Base-by-base conservation (phyloP, 805 yeast genomes). In the Wickerhamiella brachini region DNA sequence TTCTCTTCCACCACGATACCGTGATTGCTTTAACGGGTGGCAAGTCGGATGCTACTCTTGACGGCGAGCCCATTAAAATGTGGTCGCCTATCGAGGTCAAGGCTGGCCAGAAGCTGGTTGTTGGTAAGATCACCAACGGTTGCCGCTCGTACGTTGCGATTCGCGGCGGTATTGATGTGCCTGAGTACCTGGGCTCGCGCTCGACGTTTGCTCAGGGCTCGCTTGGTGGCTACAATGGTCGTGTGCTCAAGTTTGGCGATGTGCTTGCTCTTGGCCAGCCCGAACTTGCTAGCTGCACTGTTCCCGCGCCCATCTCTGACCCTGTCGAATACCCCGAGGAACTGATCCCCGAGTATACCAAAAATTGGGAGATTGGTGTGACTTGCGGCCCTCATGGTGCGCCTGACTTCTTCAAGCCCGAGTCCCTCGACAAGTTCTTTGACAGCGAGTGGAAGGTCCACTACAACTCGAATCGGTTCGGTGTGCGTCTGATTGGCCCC, bases 301-400 rank as follows among this genome's bases (percentile, higher is more conserved):
- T 87, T 56, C 94, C 95, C 13, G 73, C 76, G 2, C 94, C 95
- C 29, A 74, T 76, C 49, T 68, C 79, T 22, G 81, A 71, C 51
- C 95, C 95, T 47, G 55, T 63, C 12, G 58, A 76, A 1, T 72
- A 80, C 53, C 86, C 94, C 20, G 57, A 62, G 42, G 61, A 76
- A 9, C 57, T 78, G 51, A 68, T 81, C 54, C 89, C 94, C 8
- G 54, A 65, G 7, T 77, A 79, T 57, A 64, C 71, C 26, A 66
- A 70, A 41, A 75, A 72, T 52, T 90, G 97, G 97, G 70, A 71
- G 45, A 89, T 90, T 56, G 95, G 89, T 61, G 96, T 89, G 46
- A 87, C 95, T 10, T 82, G 94, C 66, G 98, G 98, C 50, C 98
- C 98, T 23, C 97, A 90, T 67, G 97, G 97, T 1, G 79, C 96